Evolutionary conservation across 768 basidiomycete genomes (phyloP).

Genomic region (Boletales sp.): DNA sequence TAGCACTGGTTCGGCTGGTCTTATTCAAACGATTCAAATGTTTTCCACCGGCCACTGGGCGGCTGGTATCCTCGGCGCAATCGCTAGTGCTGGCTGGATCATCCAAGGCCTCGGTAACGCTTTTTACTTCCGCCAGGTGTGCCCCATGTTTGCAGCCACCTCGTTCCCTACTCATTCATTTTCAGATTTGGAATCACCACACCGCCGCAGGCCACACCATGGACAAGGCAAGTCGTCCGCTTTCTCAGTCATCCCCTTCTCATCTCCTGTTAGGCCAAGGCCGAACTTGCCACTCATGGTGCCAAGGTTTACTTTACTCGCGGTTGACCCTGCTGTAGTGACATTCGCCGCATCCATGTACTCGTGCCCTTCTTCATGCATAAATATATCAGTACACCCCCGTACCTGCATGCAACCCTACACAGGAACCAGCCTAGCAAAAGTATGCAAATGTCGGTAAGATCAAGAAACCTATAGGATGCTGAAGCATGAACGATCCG

Average conservation of each 20-base stretch:
- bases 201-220: slow-evolving; percentile 83
- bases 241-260: slow-evolving; percentile 1
- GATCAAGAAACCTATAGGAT: slow-evolving; percentile 47
- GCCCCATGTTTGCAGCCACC: slow-evolving; percentile 16
- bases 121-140: slow-evolving; percentile 76
- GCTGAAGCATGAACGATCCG: slow-evolving; percentile 84
- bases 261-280: slow-evolving; percentile 58
- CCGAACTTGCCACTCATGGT: slow-evolving; percentile 78
- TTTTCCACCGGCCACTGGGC: slow-evolving; percentile 68
- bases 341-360: slow-evolving; percentile 17
- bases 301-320: slow-evolving; percentile 87
- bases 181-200: slow-evolving; percentile 74
- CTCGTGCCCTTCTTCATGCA: slow-evolving; percentile 6
- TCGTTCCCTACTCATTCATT: slow-evolving; percentile 4
- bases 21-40: slow-evolving; percentile 89
- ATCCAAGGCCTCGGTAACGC: slow-evolving; percentile 81
- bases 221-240: slow-evolving; percentile 59
- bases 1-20: slow-evolving; percentile 91
- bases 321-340: slow-evolving; percentile 43
- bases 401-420: not conserved
- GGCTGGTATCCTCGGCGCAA: slow-evolving; percentile 75
- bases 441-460: slow-evolving; percentile 6
- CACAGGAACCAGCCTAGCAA: not conserved
- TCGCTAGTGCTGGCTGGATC: slow-evolving; percentile 86
- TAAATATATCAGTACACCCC: slow-evolving; percentile 16